Evolutionary conservation across 2,329 filamentous ascomycete species (phyloP).

Genomic region (Parasarocladium wereldwijsianum): DNA sequence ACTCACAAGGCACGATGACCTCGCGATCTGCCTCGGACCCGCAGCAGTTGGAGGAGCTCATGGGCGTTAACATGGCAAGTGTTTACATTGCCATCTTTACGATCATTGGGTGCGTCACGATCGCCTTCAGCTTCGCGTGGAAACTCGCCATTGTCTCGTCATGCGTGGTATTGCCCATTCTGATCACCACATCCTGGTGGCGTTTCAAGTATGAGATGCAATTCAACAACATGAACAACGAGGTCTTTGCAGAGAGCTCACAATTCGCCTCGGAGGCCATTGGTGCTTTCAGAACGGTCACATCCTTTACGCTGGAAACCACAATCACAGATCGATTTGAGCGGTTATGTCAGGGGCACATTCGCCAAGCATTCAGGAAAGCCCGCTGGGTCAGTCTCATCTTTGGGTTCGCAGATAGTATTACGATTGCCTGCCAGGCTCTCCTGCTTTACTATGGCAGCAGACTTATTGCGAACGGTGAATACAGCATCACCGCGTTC

Average conservation of each 20-base stretch:
- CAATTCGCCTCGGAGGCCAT: constrained; percentile 64
- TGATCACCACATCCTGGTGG: constrained; percentile 31
- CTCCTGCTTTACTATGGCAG: constrained; percentile 55
- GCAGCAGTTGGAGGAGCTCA: constrained; percentile 45
- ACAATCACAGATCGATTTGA: constrained; percentile 48
- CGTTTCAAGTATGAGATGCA: constrained; percentile 44
- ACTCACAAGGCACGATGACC: constrained; percentile 45
- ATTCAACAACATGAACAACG: constrained; percentile 54
- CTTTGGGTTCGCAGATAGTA: constrained; percentile 55
- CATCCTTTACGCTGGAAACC: constrained; percentile 55
- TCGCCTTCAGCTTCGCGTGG: constrained; percentile 63
- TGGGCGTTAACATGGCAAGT: constrained; percentile 49
- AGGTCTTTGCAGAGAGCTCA: constrained; percentile 56
- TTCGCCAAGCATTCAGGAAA: constrained; percentile 42
- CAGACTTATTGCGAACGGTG: constrained; percentile 34
- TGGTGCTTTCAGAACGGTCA: constrained; percentile 57
- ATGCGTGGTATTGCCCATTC: constrained; percentile 42
- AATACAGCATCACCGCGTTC: constrained; percentile 32
- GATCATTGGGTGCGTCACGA: constrained; percentile 46
- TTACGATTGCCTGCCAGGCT: constrained; percentile 47
- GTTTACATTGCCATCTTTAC: constrained; percentile 49
- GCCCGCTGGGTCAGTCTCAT: constrained; percentile 47
- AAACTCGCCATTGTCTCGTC: constrained; percentile 56
- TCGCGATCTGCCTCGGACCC: constrained; percentile 41
- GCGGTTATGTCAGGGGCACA: constrained; percentile 41